Percentiles rank a stretch among this genome's conserved stretches.
These are phyloP conservation scores for Rutstroemia sp. DNA, from an alignment of 2,329 filamentous ascomycete genomes.

Conservation along the genomic window DNA sequence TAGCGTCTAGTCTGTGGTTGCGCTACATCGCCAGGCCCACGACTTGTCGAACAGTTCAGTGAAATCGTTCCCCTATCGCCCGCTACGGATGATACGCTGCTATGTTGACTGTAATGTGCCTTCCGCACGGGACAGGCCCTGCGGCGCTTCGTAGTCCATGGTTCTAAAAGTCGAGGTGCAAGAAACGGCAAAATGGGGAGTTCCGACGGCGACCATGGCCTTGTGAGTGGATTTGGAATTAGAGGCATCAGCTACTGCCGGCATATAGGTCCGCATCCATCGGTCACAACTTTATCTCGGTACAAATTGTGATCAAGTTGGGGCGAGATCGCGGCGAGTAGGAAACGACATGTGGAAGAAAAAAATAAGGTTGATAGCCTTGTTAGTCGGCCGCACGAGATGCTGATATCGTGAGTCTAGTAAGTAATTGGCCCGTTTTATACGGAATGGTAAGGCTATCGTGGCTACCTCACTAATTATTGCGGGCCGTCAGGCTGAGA, in stretches of 20 bases:
- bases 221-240: constrained; percentile 18
- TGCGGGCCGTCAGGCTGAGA: neutral
- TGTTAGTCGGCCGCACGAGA: neutral
- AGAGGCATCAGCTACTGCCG: constrained; percentile 27
- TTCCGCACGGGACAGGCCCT: constrained; percentile 6
- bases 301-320: neutral
- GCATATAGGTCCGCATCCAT: constrained; percentile 10
- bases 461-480: no score
- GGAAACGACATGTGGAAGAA: neutral
- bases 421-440: no score
- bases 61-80: no score
- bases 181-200: constrained; percentile 28
- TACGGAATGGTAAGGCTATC: no score
- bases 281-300: neutral
- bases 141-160: constrained; percentile 23
- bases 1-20: no score
- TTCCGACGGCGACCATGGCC: constrained; percentile 25
- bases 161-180: constrained; percentile 27
- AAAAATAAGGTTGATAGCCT: constrained; percentile 3
- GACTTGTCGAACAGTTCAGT: no score
- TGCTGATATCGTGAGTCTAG: no score
- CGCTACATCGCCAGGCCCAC: no score
- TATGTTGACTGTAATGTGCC: no score
- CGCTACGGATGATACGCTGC: no score
- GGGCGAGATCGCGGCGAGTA: neutral